Conservation (phyloP, 2,329 filamentous ascomycete species). For the Penicillium sp. region DNA sequence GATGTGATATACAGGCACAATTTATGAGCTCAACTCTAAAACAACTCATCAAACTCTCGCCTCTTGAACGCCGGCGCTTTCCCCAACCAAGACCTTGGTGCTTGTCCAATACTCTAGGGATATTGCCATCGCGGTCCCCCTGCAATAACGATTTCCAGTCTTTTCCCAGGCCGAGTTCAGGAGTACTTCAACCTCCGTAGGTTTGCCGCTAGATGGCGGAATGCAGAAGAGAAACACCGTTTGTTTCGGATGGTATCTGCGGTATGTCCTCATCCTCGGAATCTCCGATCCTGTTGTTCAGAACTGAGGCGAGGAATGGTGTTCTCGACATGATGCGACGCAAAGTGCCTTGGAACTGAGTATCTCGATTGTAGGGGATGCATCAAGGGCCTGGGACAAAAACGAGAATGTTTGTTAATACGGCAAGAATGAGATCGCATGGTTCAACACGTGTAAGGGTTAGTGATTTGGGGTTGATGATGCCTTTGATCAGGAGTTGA, state of each 20-base stretch:
- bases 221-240: too few species aligned
- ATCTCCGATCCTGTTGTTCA: background rate
- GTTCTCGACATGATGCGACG: background rate
- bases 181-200: background rate
- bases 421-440: background rate
- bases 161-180: background rate
- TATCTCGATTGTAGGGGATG: background rate
- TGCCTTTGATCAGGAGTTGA: background rate
- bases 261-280: background rate
- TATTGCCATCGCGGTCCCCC: background rate
- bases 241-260: background rate
- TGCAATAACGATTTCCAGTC: background rate
- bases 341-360: background rate
- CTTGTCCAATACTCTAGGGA: background rate
- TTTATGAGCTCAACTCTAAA: background rate
- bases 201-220: background rate
- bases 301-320: background rate
- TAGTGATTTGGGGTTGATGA: background rate
- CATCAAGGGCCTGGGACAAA: background rate
- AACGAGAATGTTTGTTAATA: background rate
- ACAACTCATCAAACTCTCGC: background rate
- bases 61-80: background rate
- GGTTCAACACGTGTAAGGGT: background rate
- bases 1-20: background rate
- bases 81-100: background rate